Conservation (phyloP, 2,329 filamentous ascomycete genomes). For the Alternaria incomplexa region DNA sequence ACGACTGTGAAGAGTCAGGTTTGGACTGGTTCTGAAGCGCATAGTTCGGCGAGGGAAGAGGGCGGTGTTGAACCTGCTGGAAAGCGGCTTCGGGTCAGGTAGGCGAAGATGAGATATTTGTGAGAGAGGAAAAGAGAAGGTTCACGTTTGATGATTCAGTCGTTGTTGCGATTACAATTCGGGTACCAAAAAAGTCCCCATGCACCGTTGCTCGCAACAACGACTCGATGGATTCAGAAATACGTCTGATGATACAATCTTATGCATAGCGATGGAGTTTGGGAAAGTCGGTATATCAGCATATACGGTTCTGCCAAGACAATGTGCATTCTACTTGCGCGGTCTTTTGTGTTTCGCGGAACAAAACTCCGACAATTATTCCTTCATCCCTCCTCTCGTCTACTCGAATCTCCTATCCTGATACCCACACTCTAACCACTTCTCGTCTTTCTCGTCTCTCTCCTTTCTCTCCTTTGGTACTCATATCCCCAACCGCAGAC, state of each 20-base stretch:
- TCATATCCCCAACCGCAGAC: not conserved
- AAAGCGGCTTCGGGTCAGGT: slow-evolving; percentile 33
- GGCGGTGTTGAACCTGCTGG: slow-evolving; percentile 23
- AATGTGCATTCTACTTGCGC: no score
- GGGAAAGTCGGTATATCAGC: not conserved
- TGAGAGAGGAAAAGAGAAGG: not conserved
- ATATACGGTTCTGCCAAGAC: not conserved
- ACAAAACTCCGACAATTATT: no score
- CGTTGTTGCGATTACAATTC: not conserved
- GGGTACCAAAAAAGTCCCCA: not conserved
- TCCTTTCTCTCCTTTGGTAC: no score
- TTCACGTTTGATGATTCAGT: not conserved
- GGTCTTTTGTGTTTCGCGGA: no score
- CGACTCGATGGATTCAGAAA: not conserved
- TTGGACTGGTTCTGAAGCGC: not conserved
- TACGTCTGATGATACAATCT: not conserved
- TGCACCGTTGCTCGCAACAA: not conserved
- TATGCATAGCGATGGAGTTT: slow-evolving; percentile 1
- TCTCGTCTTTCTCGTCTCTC: no score
- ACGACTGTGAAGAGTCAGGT: not conserved
- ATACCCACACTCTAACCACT: no score
- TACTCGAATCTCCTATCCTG: no score
- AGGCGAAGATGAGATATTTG: not conserved
- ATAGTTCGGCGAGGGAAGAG: not conserved
- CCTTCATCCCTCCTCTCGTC: no score